Evolutionary conservation across 345 rosid species (phyloP).

Genomic region (Ceriops decandra): DNA sequence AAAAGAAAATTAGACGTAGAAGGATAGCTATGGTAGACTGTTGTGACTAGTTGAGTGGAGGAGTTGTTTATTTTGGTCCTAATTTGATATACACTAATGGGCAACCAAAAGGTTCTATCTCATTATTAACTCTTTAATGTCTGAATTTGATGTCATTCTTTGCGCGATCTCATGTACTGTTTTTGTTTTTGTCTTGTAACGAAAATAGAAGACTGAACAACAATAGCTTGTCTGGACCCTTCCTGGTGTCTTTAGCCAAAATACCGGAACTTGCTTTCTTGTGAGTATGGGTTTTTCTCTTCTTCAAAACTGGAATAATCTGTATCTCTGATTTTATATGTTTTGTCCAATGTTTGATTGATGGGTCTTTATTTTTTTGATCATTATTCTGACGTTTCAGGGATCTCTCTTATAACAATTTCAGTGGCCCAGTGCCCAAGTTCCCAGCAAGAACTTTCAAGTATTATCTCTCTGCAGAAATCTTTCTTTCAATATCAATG

Average conservation of each 20-base stretch:
- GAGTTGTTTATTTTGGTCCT: not conserved
- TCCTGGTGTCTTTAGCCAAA: slow-evolving; percentile 67
- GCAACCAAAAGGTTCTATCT: slow-evolving; percentile 1
- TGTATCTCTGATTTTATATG: slow-evolving; percentile 3
- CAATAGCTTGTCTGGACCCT: slow-evolving; percentile 80
- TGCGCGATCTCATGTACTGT: slow-evolving; percentile 16
- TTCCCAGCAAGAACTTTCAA: slow-evolving; percentile 74
- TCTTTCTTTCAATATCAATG: not conserved
- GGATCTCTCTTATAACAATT: slow-evolving; percentile 91
- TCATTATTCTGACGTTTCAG: slow-evolving; percentile 37
- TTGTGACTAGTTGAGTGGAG: not conserved
- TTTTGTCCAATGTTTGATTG: slow-evolving; percentile 9
- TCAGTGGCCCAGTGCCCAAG: slow-evolving; percentile 77
- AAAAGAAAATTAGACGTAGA: not conserved
- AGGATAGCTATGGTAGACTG: not conserved
- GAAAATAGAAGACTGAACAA: slow-evolving; percentile 85
- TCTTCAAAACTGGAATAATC: slow-evolving; percentile 19
- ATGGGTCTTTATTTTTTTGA: slow-evolving; percentile 4
- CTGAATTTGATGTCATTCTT: slow-evolving; percentile 5
- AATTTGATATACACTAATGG: not conserved
- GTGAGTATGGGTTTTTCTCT: slow-evolving; percentile 44
- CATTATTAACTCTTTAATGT: not conserved
- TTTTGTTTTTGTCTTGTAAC: slow-evolving; percentile 39
- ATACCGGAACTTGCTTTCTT: slow-evolving; percentile 72
- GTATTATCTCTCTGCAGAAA: slow-evolving; percentile 30